These are phyloP conservation scores for Daldinia concentrica DNA, from an alignment of 495 filamentous ascomycete genomes.

Conservation along the genomic window DNA sequence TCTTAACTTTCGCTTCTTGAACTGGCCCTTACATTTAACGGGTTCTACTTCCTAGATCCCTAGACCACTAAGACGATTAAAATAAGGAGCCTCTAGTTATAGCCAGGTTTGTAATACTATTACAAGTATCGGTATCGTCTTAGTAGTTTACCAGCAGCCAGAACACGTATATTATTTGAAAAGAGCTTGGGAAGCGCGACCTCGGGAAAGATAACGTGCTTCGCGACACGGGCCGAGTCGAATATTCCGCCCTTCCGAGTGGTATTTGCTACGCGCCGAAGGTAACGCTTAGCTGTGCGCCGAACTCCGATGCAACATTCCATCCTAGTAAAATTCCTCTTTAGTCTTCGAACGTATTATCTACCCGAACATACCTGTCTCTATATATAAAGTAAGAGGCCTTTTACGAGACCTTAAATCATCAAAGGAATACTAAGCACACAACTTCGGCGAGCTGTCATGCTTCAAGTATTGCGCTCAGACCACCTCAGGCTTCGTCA, in stretches of 20 bases:
- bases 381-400: background rate
- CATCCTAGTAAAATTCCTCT: background rate
- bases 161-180: slow-evolving; percentile 56
- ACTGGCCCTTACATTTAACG: background rate
- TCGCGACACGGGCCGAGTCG: slow-evolving; percentile 17
- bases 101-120: slow-evolving; percentile 54
- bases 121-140: slow-evolving; percentile 52
- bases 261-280: slow-evolving; percentile 30
- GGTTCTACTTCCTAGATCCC: background rate
- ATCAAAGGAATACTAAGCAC: background rate
- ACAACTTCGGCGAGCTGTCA: background rate
- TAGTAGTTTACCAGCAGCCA: slow-evolving; percentile 47
- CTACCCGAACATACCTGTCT: background rate
- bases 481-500: background rate
- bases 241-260: slow-evolving; percentile 18
- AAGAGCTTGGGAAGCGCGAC: slow-evolving; percentile 54
- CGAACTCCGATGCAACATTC: background rate
- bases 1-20: background rate
- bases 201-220: slow-evolving; percentile 44
- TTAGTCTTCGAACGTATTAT: background rate
- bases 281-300: background rate
- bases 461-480: background rate
- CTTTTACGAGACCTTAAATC: background rate
- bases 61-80: background rate
- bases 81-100: slow-evolving; percentile 39